Percentiles rank a stretch among this genome's conserved stretches.
Conservation (phyloP, 2,329 filamentous ascomycete genomes). For the Acrodontium crateriforme region DNA sequence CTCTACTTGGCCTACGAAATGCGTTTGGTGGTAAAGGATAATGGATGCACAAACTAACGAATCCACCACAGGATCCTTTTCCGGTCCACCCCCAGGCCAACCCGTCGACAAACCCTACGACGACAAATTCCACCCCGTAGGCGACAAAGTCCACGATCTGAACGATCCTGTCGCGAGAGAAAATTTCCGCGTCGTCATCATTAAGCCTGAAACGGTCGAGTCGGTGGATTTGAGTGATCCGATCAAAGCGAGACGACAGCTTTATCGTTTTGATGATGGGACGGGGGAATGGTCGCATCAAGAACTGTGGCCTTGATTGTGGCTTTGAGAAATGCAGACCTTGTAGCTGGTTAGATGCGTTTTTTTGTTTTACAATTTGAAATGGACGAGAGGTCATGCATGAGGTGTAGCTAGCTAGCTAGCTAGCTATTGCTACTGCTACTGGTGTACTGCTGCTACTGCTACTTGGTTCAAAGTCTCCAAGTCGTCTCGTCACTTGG, state of each 20-base stretch:
- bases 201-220: conserved; percentile 69
- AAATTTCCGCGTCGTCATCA: conserved; percentile 79
- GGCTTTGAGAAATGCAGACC: too few species aligned
- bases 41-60: too few species aligned
- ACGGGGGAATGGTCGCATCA: conserved; percentile 49
- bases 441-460: too few species aligned
- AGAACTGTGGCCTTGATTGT: conserved; percentile 66
- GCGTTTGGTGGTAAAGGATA: too few species aligned
- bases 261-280: conserved; percentile 47
- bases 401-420: too few species aligned
- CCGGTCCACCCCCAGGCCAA: conserved; percentile 39
- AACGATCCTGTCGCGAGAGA: conserved; percentile 55
- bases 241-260: conserved; percentile 47
- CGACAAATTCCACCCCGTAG: conserved; percentile 31
- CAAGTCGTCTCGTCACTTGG: too few species aligned
- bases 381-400: too few species aligned
- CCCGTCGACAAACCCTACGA: conserved; percentile 32
- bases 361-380: too few species aligned
- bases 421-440: too few species aligned
- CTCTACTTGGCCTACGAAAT: too few species aligned
- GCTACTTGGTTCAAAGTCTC: too few species aligned
- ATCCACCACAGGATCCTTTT: conserved; percentile 44
- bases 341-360: too few species aligned
- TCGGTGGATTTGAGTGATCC: conserved; percentile 57
- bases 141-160: conserved; percentile 55